phyloP scores from a whole-genome alignment of 2,329 filamentous ascomycete species.

The Neofusicoccum ribis region DNA sequence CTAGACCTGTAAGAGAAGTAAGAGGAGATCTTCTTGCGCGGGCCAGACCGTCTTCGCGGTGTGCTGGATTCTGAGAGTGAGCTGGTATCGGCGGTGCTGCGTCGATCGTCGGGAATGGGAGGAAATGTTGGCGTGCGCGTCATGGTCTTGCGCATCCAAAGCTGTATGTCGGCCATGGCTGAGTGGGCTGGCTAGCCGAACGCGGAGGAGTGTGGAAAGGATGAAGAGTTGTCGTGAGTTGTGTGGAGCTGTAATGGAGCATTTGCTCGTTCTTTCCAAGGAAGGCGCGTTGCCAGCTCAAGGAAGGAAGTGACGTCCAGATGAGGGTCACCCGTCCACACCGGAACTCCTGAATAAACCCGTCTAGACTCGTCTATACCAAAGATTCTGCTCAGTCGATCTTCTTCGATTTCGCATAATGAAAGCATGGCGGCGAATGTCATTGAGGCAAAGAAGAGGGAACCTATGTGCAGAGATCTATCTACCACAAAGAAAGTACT shows the following conservation, averaged over 20 bases:
- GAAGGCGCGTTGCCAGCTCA: background rate
- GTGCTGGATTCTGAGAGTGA: conserved; percentile 9
- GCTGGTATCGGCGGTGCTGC: background rate
- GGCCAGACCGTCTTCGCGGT: background rate
- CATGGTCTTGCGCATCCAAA: conserved; percentile 17
- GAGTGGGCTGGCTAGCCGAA: background rate
- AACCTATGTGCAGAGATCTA: too few species aligned
- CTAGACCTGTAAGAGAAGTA: conserved; percentile 27
- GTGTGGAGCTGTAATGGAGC: background rate
- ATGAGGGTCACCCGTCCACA: background rate
- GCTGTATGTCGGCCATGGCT: conserved; percentile 12
- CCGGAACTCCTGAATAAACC: background rate
- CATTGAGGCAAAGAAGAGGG: too few species aligned
- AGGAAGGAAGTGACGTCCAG: background rate
- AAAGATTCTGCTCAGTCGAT: too few species aligned
- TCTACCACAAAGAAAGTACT: too few species aligned
- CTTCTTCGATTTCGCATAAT: too few species aligned
- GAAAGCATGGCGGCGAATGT: too few species aligned
- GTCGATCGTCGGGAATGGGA: background rate
- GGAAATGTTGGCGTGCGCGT: conserved; percentile 5
- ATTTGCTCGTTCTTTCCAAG: too few species aligned
- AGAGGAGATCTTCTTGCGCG: conserved; percentile 13
- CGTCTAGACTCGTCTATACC: too few species aligned
- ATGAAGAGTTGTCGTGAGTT: background rate
- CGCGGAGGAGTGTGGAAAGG: background rate